Conservation (phyloP, 2,329 filamentous ascomycete genomes). For the Trichoderma koningiopsis region DNA sequence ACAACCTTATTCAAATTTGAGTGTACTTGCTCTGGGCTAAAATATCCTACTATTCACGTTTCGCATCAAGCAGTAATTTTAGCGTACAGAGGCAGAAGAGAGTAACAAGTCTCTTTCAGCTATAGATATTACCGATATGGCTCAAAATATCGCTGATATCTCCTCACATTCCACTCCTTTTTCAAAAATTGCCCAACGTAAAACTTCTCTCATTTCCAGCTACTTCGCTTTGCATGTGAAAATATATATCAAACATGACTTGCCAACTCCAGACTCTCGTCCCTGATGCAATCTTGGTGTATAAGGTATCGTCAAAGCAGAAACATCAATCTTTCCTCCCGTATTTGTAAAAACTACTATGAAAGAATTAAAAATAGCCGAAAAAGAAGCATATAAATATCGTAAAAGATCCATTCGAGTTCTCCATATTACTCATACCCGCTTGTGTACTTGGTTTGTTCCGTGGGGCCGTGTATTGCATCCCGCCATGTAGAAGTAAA, state of each 20-base stretch:
- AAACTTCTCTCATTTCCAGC: not conserved
- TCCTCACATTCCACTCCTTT: not conserved
- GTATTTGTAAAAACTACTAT: not conserved
- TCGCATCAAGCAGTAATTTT: too few species aligned
- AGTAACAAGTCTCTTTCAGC: not conserved
- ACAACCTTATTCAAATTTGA: not conserved
- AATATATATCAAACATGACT: slow-evolving; percentile 3
- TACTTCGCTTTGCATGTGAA: not conserved
- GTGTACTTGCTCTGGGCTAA: not conserved
- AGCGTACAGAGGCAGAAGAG: not conserved
- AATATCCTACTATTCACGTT: not conserved
- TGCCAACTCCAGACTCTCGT: slow-evolving; percentile 17
- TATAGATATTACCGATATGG: not conserved
- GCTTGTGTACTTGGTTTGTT: not conserved
- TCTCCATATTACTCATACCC: not conserved
- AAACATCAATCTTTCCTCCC: slow-evolving; percentile 1
- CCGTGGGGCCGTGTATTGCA: not conserved
- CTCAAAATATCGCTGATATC: not conserved
- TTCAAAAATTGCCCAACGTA: not conserved
- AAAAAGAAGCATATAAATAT: not conserved
- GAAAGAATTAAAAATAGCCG: not conserved
- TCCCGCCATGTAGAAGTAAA: not conserved
- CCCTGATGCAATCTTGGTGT: slow-evolving; percentile 23
- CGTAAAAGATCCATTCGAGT: not conserved
- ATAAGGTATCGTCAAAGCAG: slow-evolving; percentile 18